Evolutionary conservation across 1,284 basidiomycete species (phyloP).

Genomic region (Blastosporella zonata): DNA sequence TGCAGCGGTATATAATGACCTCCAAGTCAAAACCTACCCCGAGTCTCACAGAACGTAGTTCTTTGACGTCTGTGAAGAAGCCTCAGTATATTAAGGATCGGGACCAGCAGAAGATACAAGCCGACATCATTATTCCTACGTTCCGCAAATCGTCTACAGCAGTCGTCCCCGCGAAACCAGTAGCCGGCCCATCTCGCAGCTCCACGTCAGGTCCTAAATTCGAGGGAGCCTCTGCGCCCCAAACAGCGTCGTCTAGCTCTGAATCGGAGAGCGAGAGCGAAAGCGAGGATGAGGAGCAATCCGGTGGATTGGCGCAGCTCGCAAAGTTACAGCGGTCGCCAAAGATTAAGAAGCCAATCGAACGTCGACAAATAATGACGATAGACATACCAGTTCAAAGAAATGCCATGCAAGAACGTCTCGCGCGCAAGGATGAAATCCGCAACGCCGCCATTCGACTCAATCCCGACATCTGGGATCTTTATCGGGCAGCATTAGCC

Average conservation of each 20-base stretch:
- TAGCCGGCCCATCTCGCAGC: background rate
- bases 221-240: slow-evolving; percentile 19
- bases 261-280: slow-evolving; percentile 19
- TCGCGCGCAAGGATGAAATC: slow-evolving; percentile 58
- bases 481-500: slow-evolving; percentile 80
- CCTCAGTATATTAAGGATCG: slow-evolving; percentile 34
- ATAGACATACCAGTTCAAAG: slow-evolving; percentile 54
- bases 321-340: slow-evolving; percentile 63
- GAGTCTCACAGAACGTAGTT: slow-evolving; percentile 6
- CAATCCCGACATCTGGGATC: slow-evolving; percentile 77
- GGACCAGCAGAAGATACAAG: slow-evolving; percentile 35
- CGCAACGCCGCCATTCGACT: slow-evolving; percentile 68
- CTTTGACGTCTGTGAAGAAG: slow-evolving; percentile 11
- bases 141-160: slow-evolving; percentile 29
- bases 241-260: slow-evolving; percentile 22
- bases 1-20: slow-evolving; percentile 15
- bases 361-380: slow-evolving; percentile 70
- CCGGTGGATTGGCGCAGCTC: slow-evolving; percentile 51
- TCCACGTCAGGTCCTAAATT: slow-evolving; percentile 25
- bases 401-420: slow-evolving; percentile 46
- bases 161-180: slow-evolving; percentile 13
- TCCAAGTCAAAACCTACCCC: slow-evolving; percentile 14
- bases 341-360: slow-evolving; percentile 50
- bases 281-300: slow-evolving; percentile 48
- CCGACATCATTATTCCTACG: slow-evolving; percentile 32